phyloP scores from a whole-genome alignment of 345 rosid species.

The Populus euphratica region DNA sequence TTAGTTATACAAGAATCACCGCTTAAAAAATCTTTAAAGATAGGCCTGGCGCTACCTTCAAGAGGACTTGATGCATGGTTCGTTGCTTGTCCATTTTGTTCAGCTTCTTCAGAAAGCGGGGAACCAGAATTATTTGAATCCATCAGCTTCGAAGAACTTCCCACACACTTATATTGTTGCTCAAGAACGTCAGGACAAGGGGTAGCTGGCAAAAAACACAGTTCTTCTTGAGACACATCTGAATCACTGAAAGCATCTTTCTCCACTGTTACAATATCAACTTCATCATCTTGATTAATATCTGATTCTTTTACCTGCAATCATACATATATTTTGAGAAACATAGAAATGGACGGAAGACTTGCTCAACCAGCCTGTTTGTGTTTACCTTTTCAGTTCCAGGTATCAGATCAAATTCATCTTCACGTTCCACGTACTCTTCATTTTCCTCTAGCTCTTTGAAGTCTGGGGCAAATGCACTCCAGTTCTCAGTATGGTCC shows the following conservation, averaged over 20 bases:
- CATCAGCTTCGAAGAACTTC: slow-evolving; percentile 61
- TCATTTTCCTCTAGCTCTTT: slow-evolving; percentile 99
- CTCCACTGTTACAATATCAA: slow-evolving; percentile 83
- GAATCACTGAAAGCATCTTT: slow-evolving; percentile 90
- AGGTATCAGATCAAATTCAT: slow-evolving; percentile 88
- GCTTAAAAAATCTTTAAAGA: neutral
- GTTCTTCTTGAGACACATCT: slow-evolving; percentile 89
- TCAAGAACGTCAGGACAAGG: slow-evolving; percentile 81
- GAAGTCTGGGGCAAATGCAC: slow-evolving; percentile 99
- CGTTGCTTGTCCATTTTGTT: slow-evolving; percentile 57
- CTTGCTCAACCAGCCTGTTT: neutral
- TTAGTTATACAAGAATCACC: neutral
- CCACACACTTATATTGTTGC: slow-evolving; percentile 55
- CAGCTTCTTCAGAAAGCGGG: slow-evolving; percentile 74
- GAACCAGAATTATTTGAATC: slow-evolving; percentile 72
- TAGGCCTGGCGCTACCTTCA: slow-evolving; percentile 48
- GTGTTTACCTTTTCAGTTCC: slow-evolving; percentile 81
- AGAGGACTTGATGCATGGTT: slow-evolving; percentile 67
- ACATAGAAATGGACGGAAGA: neutral
- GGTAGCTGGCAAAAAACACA: slow-evolving; percentile 82
- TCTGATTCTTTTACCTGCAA: slow-evolving; percentile 72
- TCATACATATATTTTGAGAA: slow-evolving; percentile 24
- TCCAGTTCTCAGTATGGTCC: slow-evolving; percentile 98
- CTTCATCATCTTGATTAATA: slow-evolving; percentile 89
- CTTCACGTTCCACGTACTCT: slow-evolving; percentile 96